Base-by-base conservation (phyloP, 2,329 filamentous ascomycete genomes). In the Pestalotiopsis sp. region DNA sequence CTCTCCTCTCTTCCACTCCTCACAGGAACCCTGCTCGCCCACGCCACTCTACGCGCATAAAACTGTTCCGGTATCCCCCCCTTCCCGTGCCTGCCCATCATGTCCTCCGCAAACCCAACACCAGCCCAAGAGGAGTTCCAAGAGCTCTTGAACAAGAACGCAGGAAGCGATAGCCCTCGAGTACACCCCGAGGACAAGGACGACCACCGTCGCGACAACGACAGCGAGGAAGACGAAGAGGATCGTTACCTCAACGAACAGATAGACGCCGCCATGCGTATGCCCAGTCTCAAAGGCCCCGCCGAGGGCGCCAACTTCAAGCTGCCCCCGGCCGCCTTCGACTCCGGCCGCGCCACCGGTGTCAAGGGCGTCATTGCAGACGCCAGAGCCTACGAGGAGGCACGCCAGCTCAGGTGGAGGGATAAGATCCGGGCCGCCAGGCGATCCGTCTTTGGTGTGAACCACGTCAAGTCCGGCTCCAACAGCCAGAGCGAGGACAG, bases 281-380 rank as follows among this genome's bases (percentile, higher is more conserved):
- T 90, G 79, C 87, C 90, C 66, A 84, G 86, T 69, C 81, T 87
- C 66, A 81, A 70, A 70, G 74, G 77, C 72, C 84, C 77, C 77
- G 77, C 75, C 74, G 82, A 75, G 71, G 76, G 71, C 70, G 85
- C 78, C 80, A 84, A 84, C 68, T 80, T 93, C 75, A 87, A 86
- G 76, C 87, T 92, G 70, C 89, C 89, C 14, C 89, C 88, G 11
- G 83, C 83, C 13, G 86, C 84, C 68, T 91, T 91, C 75, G 88
- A 93, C 78, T 88, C 84, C 66, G 90, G 91, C 68, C 87, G 89
- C 72, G 90, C 92, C 73, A 95, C 93, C 2, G 93, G 93, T 61
- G 93, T 94, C 73, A 95, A 95, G 83, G 93, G 93, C 71, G 93
- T 96, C 79, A 95, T 96, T 76, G 92, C 93, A 74, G 93, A 96